These are phyloP conservation scores for Apium graveolens DNA, from an alignment of 129 eudicot species.

Conservation along the genomic window DNA sequence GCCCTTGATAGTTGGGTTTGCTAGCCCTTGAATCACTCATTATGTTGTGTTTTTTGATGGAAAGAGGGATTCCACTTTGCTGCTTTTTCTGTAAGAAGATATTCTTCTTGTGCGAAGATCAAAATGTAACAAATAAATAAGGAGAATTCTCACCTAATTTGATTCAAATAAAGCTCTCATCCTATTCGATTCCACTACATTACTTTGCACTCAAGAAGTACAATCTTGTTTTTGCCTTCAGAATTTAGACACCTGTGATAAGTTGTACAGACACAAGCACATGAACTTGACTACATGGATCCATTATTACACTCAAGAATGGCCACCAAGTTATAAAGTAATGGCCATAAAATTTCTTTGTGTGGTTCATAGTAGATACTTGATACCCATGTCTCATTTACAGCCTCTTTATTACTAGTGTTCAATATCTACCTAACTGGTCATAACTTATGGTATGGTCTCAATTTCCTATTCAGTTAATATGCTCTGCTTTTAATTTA, in stretches of 20 bases:
- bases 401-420: neutral
- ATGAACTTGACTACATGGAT: conserved; percentile 1
- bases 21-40: conserved; percentile 2
- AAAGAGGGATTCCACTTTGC: neutral
- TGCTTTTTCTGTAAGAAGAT: neutral
- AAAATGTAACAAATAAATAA: neutral
- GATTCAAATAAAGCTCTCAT: neutral
- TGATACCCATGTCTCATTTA: neutral
- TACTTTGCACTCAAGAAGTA: neutral
- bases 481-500: neutral
- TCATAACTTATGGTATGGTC: neutral
- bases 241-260: neutral
- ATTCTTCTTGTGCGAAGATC: neutral
- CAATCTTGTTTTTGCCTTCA: conserved; percentile 6
- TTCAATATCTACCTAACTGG: conserved; percentile 1
- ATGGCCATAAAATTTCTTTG: neutral
- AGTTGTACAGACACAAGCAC: neutral
- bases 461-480: neutral
- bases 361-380: neutral
- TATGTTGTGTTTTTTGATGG: neutral
- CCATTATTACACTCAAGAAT: neutral
- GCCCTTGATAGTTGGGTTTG: neutral
- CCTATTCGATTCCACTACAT: conserved; percentile 1
- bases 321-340: conserved; percentile 7
- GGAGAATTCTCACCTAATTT: neutral